Evolutionary conservation across 768 basidiomycete genomes (phyloP).

Genomic region (Auricularia cornea): DNA sequence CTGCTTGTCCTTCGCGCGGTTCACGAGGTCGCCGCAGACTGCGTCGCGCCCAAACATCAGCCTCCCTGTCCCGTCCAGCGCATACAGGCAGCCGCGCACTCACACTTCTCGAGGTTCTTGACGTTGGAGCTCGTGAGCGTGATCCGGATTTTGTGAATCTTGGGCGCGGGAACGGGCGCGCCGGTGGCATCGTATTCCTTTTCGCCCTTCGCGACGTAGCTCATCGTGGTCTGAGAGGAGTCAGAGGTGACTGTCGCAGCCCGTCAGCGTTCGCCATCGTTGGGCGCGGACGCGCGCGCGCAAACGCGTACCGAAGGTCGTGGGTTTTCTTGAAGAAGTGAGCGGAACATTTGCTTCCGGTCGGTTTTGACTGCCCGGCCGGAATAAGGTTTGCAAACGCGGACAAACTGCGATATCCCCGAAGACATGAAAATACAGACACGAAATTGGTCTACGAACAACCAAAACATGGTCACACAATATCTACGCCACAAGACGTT

Average conservation of each 20-base stretch:
- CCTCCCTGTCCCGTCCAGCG: too few relatives aligned
- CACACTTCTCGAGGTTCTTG: slow-evolving; percentile 97
- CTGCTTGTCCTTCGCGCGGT: slow-evolving; percentile 99
- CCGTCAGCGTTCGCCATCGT: not conserved
- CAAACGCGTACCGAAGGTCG: not conserved
- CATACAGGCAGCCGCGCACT: slow-evolving; percentile 14
- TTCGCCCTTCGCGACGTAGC: slow-evolving; percentile 98
- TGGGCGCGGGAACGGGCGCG: slow-evolving; percentile 73
- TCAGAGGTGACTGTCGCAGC: slow-evolving; percentile 1
- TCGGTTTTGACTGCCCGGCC: not conserved
- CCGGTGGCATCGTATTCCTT: slow-evolving; percentile 96
- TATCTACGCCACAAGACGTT: too few relatives aligned
- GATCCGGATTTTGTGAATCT: slow-evolving; percentile 99
- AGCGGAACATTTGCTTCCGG: not conserved
- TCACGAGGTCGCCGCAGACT: slow-evolving; percentile 96
- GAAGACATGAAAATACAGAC: not conserved
- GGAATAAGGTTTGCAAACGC: not conserved
- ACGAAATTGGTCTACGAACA: too few relatives aligned
- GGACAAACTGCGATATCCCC: not conserved
- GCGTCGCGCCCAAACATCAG: too few relatives aligned
- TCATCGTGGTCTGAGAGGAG: slow-evolving; percentile 46
- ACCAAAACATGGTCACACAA: too few relatives aligned
- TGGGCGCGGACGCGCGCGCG: not conserved
- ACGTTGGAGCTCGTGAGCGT: slow-evolving; percentile 98
- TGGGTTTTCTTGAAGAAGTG: not conserved